Conservation (phyloP, 305 asterid species). For the Fraxinus baroniana region DNA sequence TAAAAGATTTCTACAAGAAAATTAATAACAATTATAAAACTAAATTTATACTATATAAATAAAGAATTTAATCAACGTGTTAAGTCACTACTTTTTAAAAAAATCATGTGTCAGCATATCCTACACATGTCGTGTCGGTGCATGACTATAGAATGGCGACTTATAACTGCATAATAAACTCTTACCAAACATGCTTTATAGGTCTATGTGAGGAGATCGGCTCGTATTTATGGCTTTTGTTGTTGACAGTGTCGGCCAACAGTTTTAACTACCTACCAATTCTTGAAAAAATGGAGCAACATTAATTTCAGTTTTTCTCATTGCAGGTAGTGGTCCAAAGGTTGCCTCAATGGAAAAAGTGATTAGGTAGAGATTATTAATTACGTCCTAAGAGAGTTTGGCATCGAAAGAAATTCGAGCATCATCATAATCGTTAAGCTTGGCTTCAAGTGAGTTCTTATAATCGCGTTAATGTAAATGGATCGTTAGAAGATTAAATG, state of each 20-base stretch:
- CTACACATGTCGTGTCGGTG: too few species aligned
- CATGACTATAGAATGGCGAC: background rate
- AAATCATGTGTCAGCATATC: too few species aligned
- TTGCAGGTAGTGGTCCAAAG: conserved; percentile 76
- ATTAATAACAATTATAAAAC: too few species aligned
- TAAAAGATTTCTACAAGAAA: too few species aligned
- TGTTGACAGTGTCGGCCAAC: background rate
- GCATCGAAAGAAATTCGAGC: background rate
- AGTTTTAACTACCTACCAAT: background rate
- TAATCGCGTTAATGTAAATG: background rate
- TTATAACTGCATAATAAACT: background rate
- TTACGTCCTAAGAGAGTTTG: background rate
- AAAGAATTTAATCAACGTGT: too few species aligned
- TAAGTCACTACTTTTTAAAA: too few species aligned
- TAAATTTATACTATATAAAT: too few species aligned
- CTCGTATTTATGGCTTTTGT: background rate
- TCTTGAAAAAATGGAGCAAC: background rate
- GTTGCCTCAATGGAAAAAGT: conserved; percentile 76
- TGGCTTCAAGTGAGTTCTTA: background rate
- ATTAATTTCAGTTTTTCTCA: background rate
- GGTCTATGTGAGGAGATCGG: background rate
- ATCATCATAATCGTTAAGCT: background rate
- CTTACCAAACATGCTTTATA: background rate
- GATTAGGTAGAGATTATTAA: conserved; percentile 11
- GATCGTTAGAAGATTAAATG: background rate